phyloP scores from a whole-genome alignment of 495 filamentous ascomycete genomes.

The Cudoniella acicularis region DNA sequence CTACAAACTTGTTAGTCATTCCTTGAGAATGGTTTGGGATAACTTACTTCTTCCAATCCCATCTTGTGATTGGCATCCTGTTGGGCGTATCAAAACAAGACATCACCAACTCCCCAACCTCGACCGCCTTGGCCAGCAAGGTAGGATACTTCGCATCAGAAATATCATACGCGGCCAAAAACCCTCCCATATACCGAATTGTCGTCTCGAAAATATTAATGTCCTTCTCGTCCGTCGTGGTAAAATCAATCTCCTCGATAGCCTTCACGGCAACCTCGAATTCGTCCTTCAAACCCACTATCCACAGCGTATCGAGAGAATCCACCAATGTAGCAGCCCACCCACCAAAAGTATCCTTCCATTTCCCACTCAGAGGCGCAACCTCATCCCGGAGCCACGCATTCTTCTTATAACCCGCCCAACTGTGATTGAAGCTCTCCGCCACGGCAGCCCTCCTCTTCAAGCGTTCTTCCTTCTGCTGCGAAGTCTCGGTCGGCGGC shows the following conservation, averaged over 20 bases:
- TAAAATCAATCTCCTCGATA: slow-evolving; percentile 79
- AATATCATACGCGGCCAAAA: slow-evolving; percentile 75
- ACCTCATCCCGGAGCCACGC: slow-evolving; percentile 83
- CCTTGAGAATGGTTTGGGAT: slow-evolving; percentile 3
- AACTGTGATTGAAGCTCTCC: slow-evolving; percentile 64
- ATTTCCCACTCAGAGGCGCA: slow-evolving; percentile 56
- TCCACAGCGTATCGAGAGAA: slow-evolving; percentile 84
- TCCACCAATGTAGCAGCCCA: slow-evolving; percentile 96
- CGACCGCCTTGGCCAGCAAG: slow-evolving; percentile 72
- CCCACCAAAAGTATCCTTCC: slow-evolving; percentile 73
- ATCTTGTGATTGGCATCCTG: slow-evolving; percentile 75
- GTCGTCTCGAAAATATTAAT: slow-evolving; percentile 77
- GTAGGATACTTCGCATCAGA: slow-evolving; percentile 52
- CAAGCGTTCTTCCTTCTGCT: slow-evolving; percentile 16
- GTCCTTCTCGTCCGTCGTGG: slow-evolving; percentile 48
- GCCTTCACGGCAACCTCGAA: slow-evolving; percentile 77
- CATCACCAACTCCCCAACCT: slow-evolving; percentile 80
- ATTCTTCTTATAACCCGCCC: slow-evolving; percentile 69
- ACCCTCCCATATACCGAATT: slow-evolving; percentile 74
- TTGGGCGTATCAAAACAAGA: slow-evolving; percentile 87
- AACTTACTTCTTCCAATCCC: slow-evolving; percentile 40
- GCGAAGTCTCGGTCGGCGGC: slow-evolving; percentile 20
- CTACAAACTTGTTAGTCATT: slow-evolving; percentile 2
- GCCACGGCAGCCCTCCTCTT: slow-evolving; percentile 44
- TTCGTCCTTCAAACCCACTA: slow-evolving; percentile 80